Base-by-base conservation (phyloP, 108 stramenopile genomes). In the Seminavis robusta region DNA sequence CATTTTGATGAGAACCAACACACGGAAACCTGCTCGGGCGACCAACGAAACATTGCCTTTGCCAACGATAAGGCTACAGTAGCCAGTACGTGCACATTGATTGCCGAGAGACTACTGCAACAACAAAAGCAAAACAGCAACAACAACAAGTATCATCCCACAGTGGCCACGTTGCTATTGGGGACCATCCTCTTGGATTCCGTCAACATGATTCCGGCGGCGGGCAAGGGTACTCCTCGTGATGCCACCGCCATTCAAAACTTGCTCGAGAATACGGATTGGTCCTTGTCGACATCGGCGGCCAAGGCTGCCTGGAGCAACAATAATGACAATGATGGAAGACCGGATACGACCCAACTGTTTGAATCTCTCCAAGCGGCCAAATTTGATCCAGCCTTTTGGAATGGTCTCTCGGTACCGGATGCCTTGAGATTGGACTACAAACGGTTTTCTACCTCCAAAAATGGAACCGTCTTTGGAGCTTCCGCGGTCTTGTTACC, bases 131-230 rank as follows among this genome's bases (percentile, higher is more conserved):
- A 44, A 23, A 45, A 37, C 29, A 36, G 15, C 26, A n/a, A n/a
- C n/a, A n/a, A 25, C 10, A 41, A 28, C 11, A 13, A 7, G 23
- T 59, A 13, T 44, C 69, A 54, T n/a, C 47, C 76, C 46, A 19
- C 51, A 0, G 28, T 91, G 5, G 71, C 71, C 2, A 62, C 74
- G 19, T 55, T 84, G n/a, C 49, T 92, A 34, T 56, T 88, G 8
- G 91, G 91, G 36, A 76, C 73, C 21, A 93, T 93, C 21, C 71
- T 93, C 19, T 48, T 93, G 24, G 91, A 93, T 64, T 82, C 87
- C 27, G 69, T 89, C 70, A 84, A 89, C 56, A 65, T 93, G 61
- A 71, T 63, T 43, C 64, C 79, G 23, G 47, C 70, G 25, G 70
- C 86, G 5, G 86, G 86, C 30, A 86, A 87, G 48, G 91, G 67